Evolutionary conservation across 2,329 filamentous ascomycete species (phyloP).

Genomic region (Cryphonectria carpinicola): DNA sequence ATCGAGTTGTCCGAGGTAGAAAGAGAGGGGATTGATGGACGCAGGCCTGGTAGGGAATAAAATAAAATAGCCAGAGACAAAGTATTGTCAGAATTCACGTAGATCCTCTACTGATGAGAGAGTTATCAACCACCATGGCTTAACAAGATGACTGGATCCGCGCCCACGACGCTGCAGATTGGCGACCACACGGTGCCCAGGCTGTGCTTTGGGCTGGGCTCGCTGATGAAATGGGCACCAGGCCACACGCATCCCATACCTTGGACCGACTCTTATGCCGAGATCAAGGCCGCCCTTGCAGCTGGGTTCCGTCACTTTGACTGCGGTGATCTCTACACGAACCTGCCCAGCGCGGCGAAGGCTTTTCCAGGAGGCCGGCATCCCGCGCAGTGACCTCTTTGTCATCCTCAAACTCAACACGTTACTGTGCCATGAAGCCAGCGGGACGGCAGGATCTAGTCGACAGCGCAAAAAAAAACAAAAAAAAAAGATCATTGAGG

Average conservation of each 20-base stretch:
- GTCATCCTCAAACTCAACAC: conserved; percentile 20
- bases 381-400: conserved; percentile 5
- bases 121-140: not conserved
- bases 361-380: conserved; percentile 1
- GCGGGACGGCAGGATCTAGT: conserved; percentile 8
- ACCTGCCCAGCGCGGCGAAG: conserved; percentile 8
- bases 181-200: conserved; percentile 1
- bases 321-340: conserved; percentile 18
- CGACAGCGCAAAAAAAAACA: not conserved
- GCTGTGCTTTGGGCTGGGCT: conserved; percentile 20
- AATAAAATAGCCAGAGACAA: too few species aligned
- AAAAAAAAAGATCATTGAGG: not conserved
- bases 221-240: conserved; percentile 13
- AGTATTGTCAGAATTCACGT: too few species aligned
- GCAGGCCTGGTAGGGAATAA: too few species aligned
- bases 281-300: conserved; percentile 9
- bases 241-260: conserved; percentile 16
- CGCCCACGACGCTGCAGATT: conserved; percentile 2
- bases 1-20: not conserved
- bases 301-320: conserved; percentile 15
- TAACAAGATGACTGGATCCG: not conserved
- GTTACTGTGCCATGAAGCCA: conserved; percentile 12
- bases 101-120: not conserved
- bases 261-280: conserved; percentile 14
- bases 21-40: too few species aligned